Conservation (phyloP, 2,329 filamentous ascomycete species). For the Colletotrichum shisoi region DNA sequence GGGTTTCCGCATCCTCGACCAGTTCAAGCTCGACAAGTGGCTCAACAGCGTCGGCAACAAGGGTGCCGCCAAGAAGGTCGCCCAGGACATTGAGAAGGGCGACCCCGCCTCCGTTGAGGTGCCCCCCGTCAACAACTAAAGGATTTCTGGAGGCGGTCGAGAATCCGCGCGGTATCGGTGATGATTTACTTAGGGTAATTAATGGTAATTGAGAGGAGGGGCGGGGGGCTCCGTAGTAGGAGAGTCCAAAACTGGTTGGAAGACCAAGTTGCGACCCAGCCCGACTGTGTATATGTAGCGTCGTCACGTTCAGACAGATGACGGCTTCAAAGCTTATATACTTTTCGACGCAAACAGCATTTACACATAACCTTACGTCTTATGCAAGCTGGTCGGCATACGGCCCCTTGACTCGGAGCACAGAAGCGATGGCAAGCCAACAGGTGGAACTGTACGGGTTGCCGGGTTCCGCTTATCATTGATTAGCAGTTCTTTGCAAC, state of each 20-base stretch:
- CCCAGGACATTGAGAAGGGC: constrained; percentile 34
- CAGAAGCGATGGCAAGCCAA: neutral
- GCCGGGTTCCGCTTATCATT: no score
- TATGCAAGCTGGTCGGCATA: neutral
- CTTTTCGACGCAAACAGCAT: neutral
- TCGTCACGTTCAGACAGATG: constrained; percentile 2
- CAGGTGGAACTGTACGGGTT: neutral
- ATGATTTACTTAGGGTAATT: neutral
- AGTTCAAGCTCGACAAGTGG: constrained; percentile 40
- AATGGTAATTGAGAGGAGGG: no score
- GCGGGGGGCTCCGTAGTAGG: no score
- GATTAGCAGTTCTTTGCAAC: no score
- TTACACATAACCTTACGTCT: neutral
- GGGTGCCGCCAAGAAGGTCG: constrained; percentile 37
- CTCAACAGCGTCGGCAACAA: constrained; percentile 39
- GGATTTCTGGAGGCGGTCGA: no score
- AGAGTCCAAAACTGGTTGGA: neutral
- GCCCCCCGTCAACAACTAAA: constrained; percentile 31
- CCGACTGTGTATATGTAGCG: neutral
- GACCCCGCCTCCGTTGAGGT: constrained; percentile 25
- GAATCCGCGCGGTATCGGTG: neutral
- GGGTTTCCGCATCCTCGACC: constrained; percentile 32
- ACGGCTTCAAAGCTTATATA: neutral
- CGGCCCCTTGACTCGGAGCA: neutral
- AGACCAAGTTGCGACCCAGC: no score